Evolutionary conservation across 2,329 filamentous ascomycete genomes (phyloP).

Genomic region (Venturia nashicola): DNA sequence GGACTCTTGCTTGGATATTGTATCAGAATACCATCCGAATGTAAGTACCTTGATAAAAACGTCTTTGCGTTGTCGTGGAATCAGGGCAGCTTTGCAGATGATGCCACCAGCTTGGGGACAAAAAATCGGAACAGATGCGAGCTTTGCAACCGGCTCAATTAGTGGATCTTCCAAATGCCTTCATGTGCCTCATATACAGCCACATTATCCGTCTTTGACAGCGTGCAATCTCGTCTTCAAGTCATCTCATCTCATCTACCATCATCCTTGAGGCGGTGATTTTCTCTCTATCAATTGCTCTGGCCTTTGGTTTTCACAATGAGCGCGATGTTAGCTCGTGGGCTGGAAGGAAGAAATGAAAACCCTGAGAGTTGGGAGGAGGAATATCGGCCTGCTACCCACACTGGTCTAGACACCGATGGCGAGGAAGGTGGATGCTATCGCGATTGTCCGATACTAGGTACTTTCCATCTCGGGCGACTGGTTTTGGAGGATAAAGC

Average conservation of each 20-base stretch:
- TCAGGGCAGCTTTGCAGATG: not conserved
- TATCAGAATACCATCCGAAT: not conserved
- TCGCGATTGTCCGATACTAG: not conserved
- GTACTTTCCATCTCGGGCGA: not conserved
- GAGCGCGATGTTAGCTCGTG: not conserved
- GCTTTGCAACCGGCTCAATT: not conserved
- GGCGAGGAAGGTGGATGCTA: not conserved
- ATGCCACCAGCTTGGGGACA: not conserved
- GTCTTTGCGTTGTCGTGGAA: not conserved
- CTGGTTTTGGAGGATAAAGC: not conserved
- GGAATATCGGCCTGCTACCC: too few relatives aligned
- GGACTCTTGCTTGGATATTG: not conserved
- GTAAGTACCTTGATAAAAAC: not conserved
- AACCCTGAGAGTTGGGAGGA: not conserved
- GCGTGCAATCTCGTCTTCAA: not conserved
- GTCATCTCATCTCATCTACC: not conserved
- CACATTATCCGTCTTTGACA: too few relatives aligned
- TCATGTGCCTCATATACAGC: too few relatives aligned
- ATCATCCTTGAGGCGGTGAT: not conserved
- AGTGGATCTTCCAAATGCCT: not conserved
- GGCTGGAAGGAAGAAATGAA: not conserved
- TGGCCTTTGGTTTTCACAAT: not conserved
- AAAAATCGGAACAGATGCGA: not conserved
- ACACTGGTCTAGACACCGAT: not conserved
- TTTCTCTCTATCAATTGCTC: not conserved